Evolutionary conservation across 2,329 filamentous ascomycete genomes (phyloP), one percentile per base, ranked within the genome.

Genomic region (Pseudogymnoascus destructans): DNA sequence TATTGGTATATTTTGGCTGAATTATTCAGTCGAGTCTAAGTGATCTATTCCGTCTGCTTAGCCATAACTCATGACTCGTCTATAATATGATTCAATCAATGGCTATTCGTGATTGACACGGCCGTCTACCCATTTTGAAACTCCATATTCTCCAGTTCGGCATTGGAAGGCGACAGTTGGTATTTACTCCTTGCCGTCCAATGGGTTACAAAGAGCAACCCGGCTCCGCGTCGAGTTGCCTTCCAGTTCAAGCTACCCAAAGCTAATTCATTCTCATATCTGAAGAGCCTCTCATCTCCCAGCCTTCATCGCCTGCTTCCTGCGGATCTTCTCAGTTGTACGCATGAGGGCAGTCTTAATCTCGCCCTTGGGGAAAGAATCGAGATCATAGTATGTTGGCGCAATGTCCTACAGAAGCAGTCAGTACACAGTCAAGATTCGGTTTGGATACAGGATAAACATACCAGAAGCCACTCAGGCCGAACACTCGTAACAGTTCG

Each of bases 391-490:
- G 73, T 98, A 98, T 15, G 79, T 82, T 2, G 91, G 91, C 3
- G 93, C 90, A 63, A 97, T 95, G 72, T 98, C 93, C 87, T 91
- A 64, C 13, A 55, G 38, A 7, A 55, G 59, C 62, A 63, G 68
- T 75, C 69, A 74, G 70, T 61, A 59, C 32, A 23, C 13, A 17
- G 15, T 59, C 21, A 9, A 46, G 19, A 55, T 21, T 9, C 42
- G 58, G 33, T 27, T 23, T 32, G 49, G 25, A 67, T 58, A 54
- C 15, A 38, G 33, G 35, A 36, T n/a, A 13, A 58, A 74, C 85
- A 73, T 78, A 91, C 88, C 72, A 97, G 70, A 61, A 98, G 75
- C 93, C 93, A 98, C 72, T 98, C 93, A 0, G 92, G 88, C 70
- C 88, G 87, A 58, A 98, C 86, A 27, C 87, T 84, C 10, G 91